Base-by-base conservation (phyloP, 2,329 filamentous ascomycete genomes). In the Sporothrix pseudoabietina region DNA sequence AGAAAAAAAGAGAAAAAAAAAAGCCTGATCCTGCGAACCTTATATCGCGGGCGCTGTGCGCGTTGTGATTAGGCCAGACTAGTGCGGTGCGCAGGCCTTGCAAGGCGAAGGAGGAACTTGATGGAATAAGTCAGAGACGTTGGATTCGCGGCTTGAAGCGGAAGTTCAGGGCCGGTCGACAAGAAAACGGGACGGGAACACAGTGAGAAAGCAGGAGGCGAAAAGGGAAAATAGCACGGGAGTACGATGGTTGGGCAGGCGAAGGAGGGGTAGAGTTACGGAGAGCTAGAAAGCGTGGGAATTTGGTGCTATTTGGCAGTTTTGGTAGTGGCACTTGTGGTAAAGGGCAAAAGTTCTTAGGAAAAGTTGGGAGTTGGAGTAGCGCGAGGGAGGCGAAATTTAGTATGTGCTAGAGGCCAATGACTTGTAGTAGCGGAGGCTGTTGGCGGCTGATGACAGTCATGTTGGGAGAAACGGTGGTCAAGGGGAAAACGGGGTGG, bases 331-430 rank as follows among this genome's bases (percentile, higher is more conserved):
- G 12, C 44, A 61, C 14, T 49, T 39, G 49, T 55, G 12, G 19
- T 47, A 55, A 47, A 49, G 35, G 47, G 49, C 32, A 57, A 65
- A 54, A 9, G 22, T 55, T 26, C 54, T 52, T 30, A 54, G 65
- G 26, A 7, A 41, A 7, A 59, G 16, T 19, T 22, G 35, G 47
- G 26, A 35, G 44, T 41, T 61, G 49, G 70, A 54, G 70, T 30
- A 71, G 59, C 44, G 66, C 66, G 68, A 71, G 65, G 61, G 30
- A 54, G 26, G 35, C 49, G 47, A 57, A 47, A 4, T 55, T 70
- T 49, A 68, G 63, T 44, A 47, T 47, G 22, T 74, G 73, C 73
- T 73, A 76, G 49, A 76, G 75, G 73, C 71, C 73, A 57, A 73
- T n/a, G 55, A 73, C 71, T 69, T 72, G 71, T n/a, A 57, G 69